Conservation (phyloP, 805 yeast genomes). For the Pichia ethanolica region DNA sequence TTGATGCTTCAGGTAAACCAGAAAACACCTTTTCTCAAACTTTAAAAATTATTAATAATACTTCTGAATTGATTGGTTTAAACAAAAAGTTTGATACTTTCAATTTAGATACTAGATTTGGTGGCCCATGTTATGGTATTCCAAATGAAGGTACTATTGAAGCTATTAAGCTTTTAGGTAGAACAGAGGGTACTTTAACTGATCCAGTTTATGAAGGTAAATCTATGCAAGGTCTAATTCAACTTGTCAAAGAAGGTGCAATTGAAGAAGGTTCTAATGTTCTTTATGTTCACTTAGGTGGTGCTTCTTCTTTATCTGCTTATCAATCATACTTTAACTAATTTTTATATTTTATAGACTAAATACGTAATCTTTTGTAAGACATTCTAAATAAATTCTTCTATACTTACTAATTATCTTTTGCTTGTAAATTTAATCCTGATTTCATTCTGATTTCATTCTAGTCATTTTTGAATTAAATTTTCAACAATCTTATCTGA, state of each 20-base stretch:
- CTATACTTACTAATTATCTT: too few species aligned
- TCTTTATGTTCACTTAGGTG: slow-evolving; percentile 28
- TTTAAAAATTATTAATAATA: slow-evolving; percentile 27
- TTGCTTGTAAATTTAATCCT: too few species aligned
- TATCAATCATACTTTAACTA: slow-evolving; percentile 19
- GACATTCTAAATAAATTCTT: neutral
- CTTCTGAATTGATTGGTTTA: slow-evolving; percentile 28
- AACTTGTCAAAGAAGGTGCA: slow-evolving; percentile 20
- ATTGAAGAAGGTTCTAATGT: slow-evolving; percentile 26
- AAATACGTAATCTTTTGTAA: neutral
- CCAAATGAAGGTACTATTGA: slow-evolving; percentile 32
- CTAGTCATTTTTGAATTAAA: too few species aligned
- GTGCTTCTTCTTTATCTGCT: slow-evolving; percentile 29
- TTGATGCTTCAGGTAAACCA: slow-evolving; percentile 31
- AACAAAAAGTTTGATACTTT: slow-evolving; percentile 22
- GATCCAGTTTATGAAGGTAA: slow-evolving; percentile 33
- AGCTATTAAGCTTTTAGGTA: slow-evolving; percentile 30
- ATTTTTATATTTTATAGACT: neutral
- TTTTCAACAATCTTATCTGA: neutral
- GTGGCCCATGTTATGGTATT: slow-evolving; percentile 28
- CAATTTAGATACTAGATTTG: slow-evolving; percentile 27
- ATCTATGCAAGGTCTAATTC: slow-evolving; percentile 29
- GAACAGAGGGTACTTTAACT: slow-evolving; percentile 30
- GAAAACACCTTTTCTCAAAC: slow-evolving; percentile 30
- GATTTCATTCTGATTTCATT: too few species aligned